phyloP scores from a whole-genome alignment of 2,329 filamentous ascomycete species.

The Xylariaceae sp. region DNA sequence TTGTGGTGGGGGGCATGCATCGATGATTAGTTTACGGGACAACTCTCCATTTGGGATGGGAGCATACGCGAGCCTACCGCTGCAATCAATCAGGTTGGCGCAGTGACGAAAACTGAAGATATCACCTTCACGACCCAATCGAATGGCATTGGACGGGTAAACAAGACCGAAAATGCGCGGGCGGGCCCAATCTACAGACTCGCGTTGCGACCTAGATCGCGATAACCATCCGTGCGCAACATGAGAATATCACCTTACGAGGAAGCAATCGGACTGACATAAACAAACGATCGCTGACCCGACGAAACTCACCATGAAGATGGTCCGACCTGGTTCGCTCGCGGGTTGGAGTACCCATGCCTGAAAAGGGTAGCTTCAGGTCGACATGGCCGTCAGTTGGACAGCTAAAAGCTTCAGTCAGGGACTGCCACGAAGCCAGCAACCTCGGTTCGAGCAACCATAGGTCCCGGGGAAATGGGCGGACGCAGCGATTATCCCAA shows the following conservation, averaged over 20 bases:
- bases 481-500: constrained; percentile 22
- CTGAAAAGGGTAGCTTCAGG: constrained; percentile 13
- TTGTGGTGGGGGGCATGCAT: constrained; percentile 24
- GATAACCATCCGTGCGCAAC: neutral
- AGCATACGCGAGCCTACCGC: constrained; percentile 9
- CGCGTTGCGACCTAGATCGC: constrained; percentile 1
- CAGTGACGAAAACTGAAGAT: neutral
- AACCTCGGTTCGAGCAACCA: constrained; percentile 23
- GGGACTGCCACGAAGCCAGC: constrained; percentile 33
- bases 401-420: constrained; percentile 25
- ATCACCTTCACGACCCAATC: constrained; percentile 8
- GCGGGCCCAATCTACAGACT: neutral
- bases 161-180: neutral
- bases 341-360: constrained; percentile 5
- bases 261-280: neutral
- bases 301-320: constrained; percentile 11
- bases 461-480: constrained; percentile 26
- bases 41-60: constrained; percentile 2
- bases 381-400: constrained; percentile 17
- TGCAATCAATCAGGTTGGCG: constrained; percentile 2
- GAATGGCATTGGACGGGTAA: neutral
- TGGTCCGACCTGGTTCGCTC: constrained; percentile 10
- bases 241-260: neutral
- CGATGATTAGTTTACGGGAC: constrained; percentile 13
- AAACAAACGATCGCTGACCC: neutral